A percentile compares a stretch with the other conserved stretches of the same genome.
Evolutionary conservation across 176 grass and related monocot genomes (phyloP).

Genomic region (Echinochloa phyllopogon): DNA sequence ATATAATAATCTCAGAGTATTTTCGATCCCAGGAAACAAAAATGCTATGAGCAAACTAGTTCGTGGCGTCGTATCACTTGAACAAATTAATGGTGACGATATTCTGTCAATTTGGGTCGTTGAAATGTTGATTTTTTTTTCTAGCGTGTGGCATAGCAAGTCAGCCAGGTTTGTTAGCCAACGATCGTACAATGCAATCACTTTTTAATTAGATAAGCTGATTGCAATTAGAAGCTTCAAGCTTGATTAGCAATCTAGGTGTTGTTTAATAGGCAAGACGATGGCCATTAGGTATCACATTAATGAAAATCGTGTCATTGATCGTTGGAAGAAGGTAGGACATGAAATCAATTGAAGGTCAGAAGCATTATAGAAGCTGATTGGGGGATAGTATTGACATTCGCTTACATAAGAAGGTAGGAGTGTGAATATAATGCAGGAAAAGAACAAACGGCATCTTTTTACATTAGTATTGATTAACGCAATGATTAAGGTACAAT

Average conservation of each 20-base stretch:
- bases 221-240: background rate
- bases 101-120: background rate
- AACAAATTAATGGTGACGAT: background rate
- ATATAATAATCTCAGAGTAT: no score
- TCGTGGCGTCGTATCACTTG: background rate
- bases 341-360: background rate
- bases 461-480: background rate
- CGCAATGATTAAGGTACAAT: background rate
- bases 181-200: background rate
- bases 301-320: background rate
- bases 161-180: background rate
- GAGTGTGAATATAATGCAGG: no score
- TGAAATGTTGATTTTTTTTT: background rate
- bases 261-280: background rate
- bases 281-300: background rate
- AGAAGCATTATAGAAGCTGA: background rate
- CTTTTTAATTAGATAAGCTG: background rate
- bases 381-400: background rate
- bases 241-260: background rate
- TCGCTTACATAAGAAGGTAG: no score
- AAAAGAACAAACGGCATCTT: background rate
- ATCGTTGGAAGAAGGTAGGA: conserved; percentile 3
- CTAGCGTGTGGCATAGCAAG: background rate
- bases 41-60: no score
- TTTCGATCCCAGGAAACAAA: no score